phyloP scores from a whole-genome alignment of 495 filamentous ascomycete species.

The Penicillium angulare region DNA sequence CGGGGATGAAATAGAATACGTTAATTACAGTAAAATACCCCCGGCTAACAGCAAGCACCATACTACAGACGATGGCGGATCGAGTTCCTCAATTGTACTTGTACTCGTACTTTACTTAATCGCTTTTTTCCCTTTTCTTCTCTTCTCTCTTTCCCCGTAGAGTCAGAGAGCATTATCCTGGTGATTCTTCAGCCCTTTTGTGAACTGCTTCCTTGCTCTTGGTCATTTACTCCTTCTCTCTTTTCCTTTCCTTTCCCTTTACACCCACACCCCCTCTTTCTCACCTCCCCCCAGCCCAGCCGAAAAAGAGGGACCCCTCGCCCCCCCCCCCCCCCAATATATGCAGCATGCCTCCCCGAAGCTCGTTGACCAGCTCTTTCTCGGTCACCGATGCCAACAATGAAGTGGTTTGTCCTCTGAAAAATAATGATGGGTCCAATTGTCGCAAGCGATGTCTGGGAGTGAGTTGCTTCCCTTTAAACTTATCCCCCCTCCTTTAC shows the following conservation, averaged over 20 bases:
- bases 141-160: conserved; percentile 10
- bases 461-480: conserved; percentile 60
- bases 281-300: neutral
- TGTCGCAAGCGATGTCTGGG: conserved; percentile 97
- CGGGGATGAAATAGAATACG: conserved; percentile 1
- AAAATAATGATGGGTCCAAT: conserved; percentile 93
- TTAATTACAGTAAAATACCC: conserved; percentile 14
- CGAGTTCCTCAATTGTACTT: conserved; percentile 6
- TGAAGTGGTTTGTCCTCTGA: conserved; percentile 94
- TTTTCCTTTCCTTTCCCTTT: conserved; percentile 5
- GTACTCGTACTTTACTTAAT: neutral
- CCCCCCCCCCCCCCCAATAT: conserved; percentile 16
- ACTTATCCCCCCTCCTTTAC: conserved; percentile 9
- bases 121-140: conserved; percentile 14
- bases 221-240: conserved; percentile 3
- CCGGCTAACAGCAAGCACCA: neutral
- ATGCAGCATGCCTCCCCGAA: conserved; percentile 79
- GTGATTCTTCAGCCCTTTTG: conserved; percentile 3
- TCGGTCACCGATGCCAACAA: conserved; percentile 89
- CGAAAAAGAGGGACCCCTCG: conserved; percentile 27
- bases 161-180: conserved; percentile 14
- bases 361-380: conserved; percentile 84
- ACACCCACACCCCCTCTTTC: too few relatives aligned
- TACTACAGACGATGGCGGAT: conserved; percentile 6
- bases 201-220: conserved; percentile 7